Conservation (phyloP, 306 rosid genomes). For the Potentilla sterilis region DNA sequence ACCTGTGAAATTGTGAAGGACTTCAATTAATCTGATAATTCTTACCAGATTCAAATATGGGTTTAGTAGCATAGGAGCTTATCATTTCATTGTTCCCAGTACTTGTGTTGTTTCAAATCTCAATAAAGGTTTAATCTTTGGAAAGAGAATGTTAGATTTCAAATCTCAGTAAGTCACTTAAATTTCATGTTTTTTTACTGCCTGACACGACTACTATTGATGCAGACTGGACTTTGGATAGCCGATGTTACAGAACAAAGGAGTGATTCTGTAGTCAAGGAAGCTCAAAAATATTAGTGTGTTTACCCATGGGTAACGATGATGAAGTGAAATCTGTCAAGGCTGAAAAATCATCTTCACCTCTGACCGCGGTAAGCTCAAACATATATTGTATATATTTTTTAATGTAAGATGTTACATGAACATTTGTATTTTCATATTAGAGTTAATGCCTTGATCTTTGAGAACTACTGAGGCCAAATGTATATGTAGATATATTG, state of each 20-base stretch:
- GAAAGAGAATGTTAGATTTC: neutral
- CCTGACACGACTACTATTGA: slow-evolving; percentile 19
- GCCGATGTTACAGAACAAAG: slow-evolving; percentile 22
- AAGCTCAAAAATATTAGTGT: slow-evolving; percentile 14
- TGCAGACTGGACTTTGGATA: neutral
- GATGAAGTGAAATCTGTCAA: slow-evolving; percentile 67
- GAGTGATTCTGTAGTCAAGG: slow-evolving; percentile 24
- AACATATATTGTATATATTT: slow-evolving; percentile 6
- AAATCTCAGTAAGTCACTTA: no score
- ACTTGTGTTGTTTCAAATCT: neutral
- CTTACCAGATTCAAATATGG: neutral
- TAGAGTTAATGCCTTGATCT: slow-evolving; percentile 12
- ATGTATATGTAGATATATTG: neutral
- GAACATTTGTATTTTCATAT: neutral
- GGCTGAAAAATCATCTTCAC: slow-evolving; percentile 66
- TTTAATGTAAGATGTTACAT: neutral
- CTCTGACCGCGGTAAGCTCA: slow-evolving; percentile 53
- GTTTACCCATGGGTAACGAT: slow-evolving; percentile 63
- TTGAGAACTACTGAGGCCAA: slow-evolving; percentile 6
- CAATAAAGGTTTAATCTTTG: neutral
- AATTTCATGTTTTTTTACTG: slow-evolving; percentile 11
- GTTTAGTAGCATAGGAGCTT: neutral
- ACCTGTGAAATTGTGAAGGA: neutral
- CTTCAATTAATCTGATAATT: neutral
- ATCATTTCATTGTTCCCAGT: neutral